A percentile compares a stretch with the other conserved stretches of the same genome.
Evolutionary conservation across 1,284 basidiomycete species (phyloP).

Genomic region (Irpex lacteus): DNA sequence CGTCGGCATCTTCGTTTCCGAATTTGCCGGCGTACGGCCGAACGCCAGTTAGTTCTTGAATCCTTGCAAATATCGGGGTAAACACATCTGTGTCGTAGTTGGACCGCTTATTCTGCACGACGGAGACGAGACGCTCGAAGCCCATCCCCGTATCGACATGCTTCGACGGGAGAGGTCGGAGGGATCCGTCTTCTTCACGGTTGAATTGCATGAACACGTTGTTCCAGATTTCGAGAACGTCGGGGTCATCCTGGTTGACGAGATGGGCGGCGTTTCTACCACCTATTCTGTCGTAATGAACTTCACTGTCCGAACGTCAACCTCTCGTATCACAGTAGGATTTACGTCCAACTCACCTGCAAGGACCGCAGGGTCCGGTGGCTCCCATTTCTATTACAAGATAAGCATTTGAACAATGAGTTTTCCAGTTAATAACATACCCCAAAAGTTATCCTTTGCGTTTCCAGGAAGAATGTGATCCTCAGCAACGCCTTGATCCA

Average conservation of each 20-base stretch:
- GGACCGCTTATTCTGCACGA: conserved; percentile 87
- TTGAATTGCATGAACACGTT: conserved; percentile 99
- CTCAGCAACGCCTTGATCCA: conserved; percentile 82
- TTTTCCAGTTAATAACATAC: conserved; percentile 41
- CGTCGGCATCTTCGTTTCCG: conserved; percentile 90
- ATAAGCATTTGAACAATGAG: conserved; percentile 2
- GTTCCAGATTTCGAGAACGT: conserved; percentile 99
- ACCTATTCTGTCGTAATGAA: conserved; percentile 96
- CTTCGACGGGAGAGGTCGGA: conserved; percentile 84
- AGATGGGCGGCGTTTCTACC: conserved; percentile 88
- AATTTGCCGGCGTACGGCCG: conserved; percentile 89
- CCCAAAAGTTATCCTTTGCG: conserved; percentile 99
- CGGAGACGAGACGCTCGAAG: conserved; percentile 95
- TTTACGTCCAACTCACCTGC: conserved; percentile 54
- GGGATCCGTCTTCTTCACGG: conserved; percentile 84
- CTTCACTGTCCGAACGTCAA: conserved; percentile 59
- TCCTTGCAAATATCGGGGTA: conserved; percentile 83
- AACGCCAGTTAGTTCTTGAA: conserved; percentile 88
- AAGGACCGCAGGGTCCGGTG: conserved; percentile 96
- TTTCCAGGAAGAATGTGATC: conserved; percentile 93
- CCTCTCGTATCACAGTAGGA: neutral
- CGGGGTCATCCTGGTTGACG: conserved; percentile 94
- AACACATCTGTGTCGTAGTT: conserved; percentile 99
- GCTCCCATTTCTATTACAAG: conserved; percentile 87
- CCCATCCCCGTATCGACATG: conserved; percentile 99